Conservation (phyloP, 371 early-diverging fungal species). For the Haplosporangium sp. region DNA sequence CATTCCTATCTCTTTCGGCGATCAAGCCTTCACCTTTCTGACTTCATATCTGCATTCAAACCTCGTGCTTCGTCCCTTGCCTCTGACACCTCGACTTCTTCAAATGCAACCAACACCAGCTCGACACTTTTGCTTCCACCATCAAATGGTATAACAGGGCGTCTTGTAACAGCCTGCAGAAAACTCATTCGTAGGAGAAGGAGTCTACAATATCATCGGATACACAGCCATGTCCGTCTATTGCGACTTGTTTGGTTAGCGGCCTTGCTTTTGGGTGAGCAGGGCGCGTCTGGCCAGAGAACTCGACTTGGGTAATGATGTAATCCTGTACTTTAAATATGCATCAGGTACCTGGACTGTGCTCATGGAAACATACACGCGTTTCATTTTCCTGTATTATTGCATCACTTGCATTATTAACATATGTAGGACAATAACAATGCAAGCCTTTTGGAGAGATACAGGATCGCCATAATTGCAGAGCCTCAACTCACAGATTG, state of each 20-base stretch:
- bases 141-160: no score
- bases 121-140: no score
- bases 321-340: background rate
- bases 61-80: no score
- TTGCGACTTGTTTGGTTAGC: constrained; percentile 33
- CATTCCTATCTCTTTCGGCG: no score
- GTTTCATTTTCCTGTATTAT: background rate
- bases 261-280: constrained; percentile 24
- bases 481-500: constrained; percentile 95
- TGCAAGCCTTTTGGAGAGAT: constrained; percentile 4
- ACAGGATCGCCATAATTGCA: constrained; percentile 72
- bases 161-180: no score
- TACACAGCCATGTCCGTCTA: constrained; percentile 9
- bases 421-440: constrained; percentile 10
- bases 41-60: no score
- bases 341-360: background rate
- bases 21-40: no score
- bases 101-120: no score
- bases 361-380: no score
- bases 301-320: constrained; percentile 31
- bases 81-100: no score
- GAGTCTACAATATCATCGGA: no score
- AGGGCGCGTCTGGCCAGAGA: constrained; percentile 43
- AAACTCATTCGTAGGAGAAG: no score
- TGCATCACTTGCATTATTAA: background rate